Conservation (phyloP, 352 stramenopile species). For the Globisporangium nodosum region DNA sequence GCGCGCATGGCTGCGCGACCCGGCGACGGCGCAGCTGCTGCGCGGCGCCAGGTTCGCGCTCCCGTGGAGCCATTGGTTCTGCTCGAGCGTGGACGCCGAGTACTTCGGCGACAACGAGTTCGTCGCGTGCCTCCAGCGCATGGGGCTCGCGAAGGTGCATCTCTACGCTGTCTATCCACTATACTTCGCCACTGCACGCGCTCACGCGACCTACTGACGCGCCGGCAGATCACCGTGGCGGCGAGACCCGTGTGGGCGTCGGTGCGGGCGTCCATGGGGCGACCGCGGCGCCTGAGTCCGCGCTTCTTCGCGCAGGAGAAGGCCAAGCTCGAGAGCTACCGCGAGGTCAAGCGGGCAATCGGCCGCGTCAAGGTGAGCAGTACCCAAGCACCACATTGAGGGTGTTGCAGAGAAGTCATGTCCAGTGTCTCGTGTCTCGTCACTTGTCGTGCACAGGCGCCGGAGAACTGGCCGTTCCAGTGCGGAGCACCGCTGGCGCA, state of each 20-base stretch:
- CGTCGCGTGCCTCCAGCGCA: slow-evolving; percentile 54
- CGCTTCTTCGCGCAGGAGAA: slow-evolving; percentile 68
- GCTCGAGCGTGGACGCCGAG: slow-evolving; percentile 51
- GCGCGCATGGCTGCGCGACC: not conserved
- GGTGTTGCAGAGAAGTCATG: too few relatives aligned
- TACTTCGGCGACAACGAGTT: slow-evolving; percentile 83
- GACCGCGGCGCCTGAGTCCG: slow-evolving; percentile 55
- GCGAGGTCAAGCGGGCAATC: slow-evolving; percentile 29
- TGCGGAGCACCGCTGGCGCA: slow-evolving; percentile 11
- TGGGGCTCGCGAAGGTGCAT: slow-evolving; percentile 56
- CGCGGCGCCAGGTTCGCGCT: slow-evolving; percentile 34
- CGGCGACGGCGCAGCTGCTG: not conserved
- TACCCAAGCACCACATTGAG: not conserved
- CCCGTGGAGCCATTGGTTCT: slow-evolving; percentile 72
- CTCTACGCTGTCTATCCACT: too few relatives aligned
- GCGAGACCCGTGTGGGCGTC: slow-evolving; percentile 72
- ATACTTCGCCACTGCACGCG: too few relatives aligned
- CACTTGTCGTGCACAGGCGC: not conserved
- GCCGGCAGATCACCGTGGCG: slow-evolving; percentile 31
- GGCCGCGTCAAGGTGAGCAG: not conserved
- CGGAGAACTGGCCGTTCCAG: slow-evolving; percentile 10
- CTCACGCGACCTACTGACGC: not conserved
- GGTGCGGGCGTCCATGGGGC: slow-evolving; percentile 68
- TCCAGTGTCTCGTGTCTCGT: too few relatives aligned
- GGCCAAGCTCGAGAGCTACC: slow-evolving; percentile 57